phyloP scores from a whole-genome alignment of 164 flowering plant genomes.

The Echeveria elegans region DNA sequence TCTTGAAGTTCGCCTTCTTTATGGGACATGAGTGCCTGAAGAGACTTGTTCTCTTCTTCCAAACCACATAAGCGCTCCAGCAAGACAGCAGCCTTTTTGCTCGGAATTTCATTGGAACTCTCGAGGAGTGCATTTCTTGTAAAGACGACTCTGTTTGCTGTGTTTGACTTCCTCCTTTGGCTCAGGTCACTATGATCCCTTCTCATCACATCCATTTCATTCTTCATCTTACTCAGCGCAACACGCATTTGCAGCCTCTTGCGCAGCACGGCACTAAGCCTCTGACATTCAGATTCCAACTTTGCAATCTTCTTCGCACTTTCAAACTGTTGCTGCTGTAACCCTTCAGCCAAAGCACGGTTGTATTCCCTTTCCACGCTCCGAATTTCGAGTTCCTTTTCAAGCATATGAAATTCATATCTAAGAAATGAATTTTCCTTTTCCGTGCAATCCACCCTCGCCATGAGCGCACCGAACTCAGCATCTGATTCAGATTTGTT shows the following conservation, averaged over 20 bases:
- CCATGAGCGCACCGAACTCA: slow-evolving; percentile 43
- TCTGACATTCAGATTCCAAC: slow-evolving; percentile 83
- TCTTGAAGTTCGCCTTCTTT: slow-evolving; percentile 42
- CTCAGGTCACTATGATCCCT: slow-evolving; percentile 32
- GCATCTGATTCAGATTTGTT: slow-evolving; percentile 39
- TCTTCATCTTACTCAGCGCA: slow-evolving; percentile 41
- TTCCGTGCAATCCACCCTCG: slow-evolving; percentile 49
- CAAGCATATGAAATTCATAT: slow-evolving; percentile 65
- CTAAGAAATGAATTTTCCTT: slow-evolving; percentile 63
- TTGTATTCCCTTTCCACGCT: slow-evolving; percentile 59
- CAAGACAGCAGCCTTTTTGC: slow-evolving; percentile 28
- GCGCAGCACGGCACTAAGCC: slow-evolving; percentile 41
- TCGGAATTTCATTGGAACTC: slow-evolving; percentile 24
- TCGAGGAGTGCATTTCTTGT: slow-evolving; percentile 22
- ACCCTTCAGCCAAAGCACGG: slow-evolving; percentile 41
- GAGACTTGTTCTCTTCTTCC: slow-evolving; percentile 62
- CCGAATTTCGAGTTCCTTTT: slow-evolving; percentile 70
- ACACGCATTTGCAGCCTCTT: slow-evolving; percentile 56
- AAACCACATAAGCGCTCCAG: slow-evolving; percentile 36
- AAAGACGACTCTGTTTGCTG: slow-evolving; percentile 20
- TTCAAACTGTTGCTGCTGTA: slow-evolving; percentile 54
- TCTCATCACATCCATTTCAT: slow-evolving; percentile 36
- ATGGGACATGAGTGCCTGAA: slow-evolving; percentile 37
- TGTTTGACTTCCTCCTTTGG: slow-evolving; percentile 34
- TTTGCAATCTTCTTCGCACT: slow-evolving; percentile 47